Evolutionary conservation across 495 filamentous ascomycete genomes (phyloP).

Genomic region (Podospora conica): DNA sequence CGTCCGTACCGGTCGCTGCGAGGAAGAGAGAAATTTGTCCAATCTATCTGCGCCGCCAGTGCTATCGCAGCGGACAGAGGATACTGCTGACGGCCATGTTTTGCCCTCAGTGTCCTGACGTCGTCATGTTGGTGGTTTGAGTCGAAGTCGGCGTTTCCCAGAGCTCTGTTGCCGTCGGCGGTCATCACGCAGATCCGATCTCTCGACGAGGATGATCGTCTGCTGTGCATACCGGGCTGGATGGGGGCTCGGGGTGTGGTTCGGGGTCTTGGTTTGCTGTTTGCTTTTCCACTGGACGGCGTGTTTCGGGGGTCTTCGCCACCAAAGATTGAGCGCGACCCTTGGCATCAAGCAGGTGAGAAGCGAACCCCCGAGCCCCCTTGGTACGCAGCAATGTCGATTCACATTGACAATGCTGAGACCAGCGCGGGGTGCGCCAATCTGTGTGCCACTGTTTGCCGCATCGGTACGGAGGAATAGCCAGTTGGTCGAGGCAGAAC

Average conservation of each 20-base stretch:
- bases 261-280: not conserved
- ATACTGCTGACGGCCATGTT: not conserved
- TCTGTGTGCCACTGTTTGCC: not conserved
- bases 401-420: not conserved
- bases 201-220: not conserved
- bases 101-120: not conserved
- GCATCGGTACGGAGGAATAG: too few relatives aligned
- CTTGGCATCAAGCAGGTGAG: not conserved
- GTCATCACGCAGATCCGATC: not conserved
- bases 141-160: not conserved
- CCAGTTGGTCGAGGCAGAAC: too few relatives aligned
- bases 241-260: too few relatives aligned
- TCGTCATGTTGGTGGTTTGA: not conserved
- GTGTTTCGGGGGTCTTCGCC: not conserved
- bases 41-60: slow-evolving; percentile 20
- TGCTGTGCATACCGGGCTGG: not conserved
- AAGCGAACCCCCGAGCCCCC: not conserved
- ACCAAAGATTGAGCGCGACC: not conserved
- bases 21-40: slow-evolving; percentile 19
- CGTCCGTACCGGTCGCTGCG: slow-evolving; percentile 7
- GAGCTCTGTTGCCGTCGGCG: not conserved
- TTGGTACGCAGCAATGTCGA: not conserved
- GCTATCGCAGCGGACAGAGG: not conserved
- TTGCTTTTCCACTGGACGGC: not conserved
- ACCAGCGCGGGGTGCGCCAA: too few relatives aligned